Conservation (phyloP, 257 asterid species). For the Echites panduratus region DNA sequence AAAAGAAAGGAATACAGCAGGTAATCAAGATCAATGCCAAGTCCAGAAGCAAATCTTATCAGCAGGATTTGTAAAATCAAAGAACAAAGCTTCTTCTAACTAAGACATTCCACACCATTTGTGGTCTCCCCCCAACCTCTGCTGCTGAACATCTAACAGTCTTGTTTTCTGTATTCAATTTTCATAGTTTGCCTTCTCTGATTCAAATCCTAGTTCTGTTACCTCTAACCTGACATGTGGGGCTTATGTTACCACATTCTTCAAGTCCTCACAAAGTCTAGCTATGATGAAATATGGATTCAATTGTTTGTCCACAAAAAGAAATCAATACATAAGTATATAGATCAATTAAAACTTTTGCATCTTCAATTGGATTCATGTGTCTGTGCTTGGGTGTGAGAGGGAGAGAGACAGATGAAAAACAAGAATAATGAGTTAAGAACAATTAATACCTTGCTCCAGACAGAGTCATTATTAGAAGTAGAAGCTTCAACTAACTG, state of each 20-base stretch:
- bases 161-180: not conserved
- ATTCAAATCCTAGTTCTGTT: not conserved
- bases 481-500: slow-evolving; percentile 81
- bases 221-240: not conserved
- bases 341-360: not conserved
- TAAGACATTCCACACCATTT: not conserved
- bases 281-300: not conserved
- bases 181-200: not conserved
- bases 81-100: not conserved
- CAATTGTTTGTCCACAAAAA: not conserved
- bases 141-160: not conserved
- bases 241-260: not conserved
- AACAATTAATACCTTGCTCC: slow-evolving; percentile 69
- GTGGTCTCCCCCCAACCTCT: not conserved
- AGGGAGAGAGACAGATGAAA: not conserved
- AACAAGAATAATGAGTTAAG: not conserved
- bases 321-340: not conserved
- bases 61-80: not conserved
- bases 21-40: not conserved
- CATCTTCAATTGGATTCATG: not conserved
- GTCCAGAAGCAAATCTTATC: not conserved
- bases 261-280: not conserved
- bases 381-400: not conserved
- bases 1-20: not conserved
- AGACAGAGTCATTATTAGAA: slow-evolving; percentile 57